These are phyloP conservation scores for Tolypocladium tropicale DNA, from an alignment of 2,329 filamentous ascomycete species.

Conservation along the genomic window DNA sequence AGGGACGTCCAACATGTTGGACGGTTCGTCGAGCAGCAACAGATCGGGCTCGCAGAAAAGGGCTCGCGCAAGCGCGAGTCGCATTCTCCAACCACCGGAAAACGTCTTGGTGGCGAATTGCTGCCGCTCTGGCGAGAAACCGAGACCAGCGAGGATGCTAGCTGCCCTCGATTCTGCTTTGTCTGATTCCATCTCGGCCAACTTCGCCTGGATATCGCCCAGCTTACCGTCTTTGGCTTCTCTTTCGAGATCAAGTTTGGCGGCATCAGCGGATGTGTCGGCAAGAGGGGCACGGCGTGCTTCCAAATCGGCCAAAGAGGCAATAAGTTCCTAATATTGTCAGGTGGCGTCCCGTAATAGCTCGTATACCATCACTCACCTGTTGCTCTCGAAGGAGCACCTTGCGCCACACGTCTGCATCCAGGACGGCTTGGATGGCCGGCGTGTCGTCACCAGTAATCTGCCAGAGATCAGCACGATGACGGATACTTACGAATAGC, in stretches of 20 bases:
- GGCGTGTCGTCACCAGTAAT: constrained; percentile 93
- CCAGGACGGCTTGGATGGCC: constrained; percentile 86
- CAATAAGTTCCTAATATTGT: constrained; percentile 55
- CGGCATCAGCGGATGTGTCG: constrained; percentile 85
- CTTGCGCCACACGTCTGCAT: constrained; percentile 98
- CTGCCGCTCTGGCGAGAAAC: constrained; percentile 89
- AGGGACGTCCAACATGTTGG: constrained; percentile 99
- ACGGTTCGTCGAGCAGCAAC: constrained; percentile 94
- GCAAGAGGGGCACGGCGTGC: constrained; percentile 67
- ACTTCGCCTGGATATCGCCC: constrained; percentile 81
- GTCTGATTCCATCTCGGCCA: constrained; percentile 98
- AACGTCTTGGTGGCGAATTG: constrained; percentile 94
- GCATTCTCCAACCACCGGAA: constrained; percentile 99
- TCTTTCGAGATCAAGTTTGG: constrained; percentile 72
- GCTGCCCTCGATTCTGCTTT: constrained; percentile 93
- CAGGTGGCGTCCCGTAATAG: constrained; percentile 4
- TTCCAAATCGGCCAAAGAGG: constrained; percentile 69
- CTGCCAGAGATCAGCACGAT: constrained; percentile 27
- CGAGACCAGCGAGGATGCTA: constrained; percentile 91
- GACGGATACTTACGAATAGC: no score
- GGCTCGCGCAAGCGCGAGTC: constrained; percentile 84
- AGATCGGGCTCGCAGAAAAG: constrained; percentile 97
- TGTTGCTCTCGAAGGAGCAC: constrained; percentile 83
- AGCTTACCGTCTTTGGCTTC: constrained; percentile 86
- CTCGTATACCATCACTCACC: constrained; percentile 33